Conservation (phyloP, 2,329 filamentous ascomycete genomes). For the Pseudogymnoascus sp. region DNA sequence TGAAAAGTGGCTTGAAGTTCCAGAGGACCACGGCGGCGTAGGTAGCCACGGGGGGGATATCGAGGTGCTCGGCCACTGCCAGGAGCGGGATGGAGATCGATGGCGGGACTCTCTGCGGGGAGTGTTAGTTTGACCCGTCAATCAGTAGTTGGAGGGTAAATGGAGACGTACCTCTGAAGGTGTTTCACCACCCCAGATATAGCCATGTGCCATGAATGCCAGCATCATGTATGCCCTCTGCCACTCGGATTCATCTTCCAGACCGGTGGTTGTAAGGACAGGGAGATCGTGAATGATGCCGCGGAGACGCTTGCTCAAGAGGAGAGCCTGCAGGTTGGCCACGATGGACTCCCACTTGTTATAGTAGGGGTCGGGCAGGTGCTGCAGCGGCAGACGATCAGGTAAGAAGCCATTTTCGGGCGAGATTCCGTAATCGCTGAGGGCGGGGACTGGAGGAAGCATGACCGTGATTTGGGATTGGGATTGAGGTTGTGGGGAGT, state of each 20-base stretch:
- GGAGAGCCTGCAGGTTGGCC: slow-evolving; percentile 75
- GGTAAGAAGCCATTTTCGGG: slow-evolving; percentile 80
- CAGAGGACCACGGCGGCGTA: slow-evolving; percentile 88
- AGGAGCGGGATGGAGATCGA: slow-evolving; percentile 78
- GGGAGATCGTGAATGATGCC: slow-evolving; percentile 73
- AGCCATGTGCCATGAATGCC: slow-evolving; percentile 85
- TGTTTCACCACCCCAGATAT: slow-evolving; percentile 88
- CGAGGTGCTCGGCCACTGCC: slow-evolving; percentile 65
- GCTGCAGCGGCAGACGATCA: slow-evolving; percentile 66
- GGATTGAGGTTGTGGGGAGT: slow-evolving; percentile 12
- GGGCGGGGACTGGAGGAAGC: slow-evolving; percentile 52
- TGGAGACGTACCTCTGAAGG: slow-evolving; percentile 55
- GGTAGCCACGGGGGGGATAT: slow-evolving; percentile 86
- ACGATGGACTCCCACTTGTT: slow-evolving; percentile 86
- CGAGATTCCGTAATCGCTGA: slow-evolving; percentile 75
- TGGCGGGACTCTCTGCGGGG: slow-evolving; percentile 54
- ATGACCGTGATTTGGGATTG: slow-evolving; percentile 19
- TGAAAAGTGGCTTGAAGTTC: slow-evolving; percentile 93
- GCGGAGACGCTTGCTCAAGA: slow-evolving; percentile 76
- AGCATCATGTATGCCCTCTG: slow-evolving; percentile 84
- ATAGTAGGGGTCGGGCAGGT: slow-evolving; percentile 84
- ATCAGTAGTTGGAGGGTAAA: neutral
- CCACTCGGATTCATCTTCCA: slow-evolving; percentile 85
- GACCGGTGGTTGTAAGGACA: slow-evolving; percentile 70
- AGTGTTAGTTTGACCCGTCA: slow-evolving; percentile 13